phyloP scores from a whole-genome alignment of 2,329 filamentous ascomycete species.

The Aspergillus japonicus region DNA sequence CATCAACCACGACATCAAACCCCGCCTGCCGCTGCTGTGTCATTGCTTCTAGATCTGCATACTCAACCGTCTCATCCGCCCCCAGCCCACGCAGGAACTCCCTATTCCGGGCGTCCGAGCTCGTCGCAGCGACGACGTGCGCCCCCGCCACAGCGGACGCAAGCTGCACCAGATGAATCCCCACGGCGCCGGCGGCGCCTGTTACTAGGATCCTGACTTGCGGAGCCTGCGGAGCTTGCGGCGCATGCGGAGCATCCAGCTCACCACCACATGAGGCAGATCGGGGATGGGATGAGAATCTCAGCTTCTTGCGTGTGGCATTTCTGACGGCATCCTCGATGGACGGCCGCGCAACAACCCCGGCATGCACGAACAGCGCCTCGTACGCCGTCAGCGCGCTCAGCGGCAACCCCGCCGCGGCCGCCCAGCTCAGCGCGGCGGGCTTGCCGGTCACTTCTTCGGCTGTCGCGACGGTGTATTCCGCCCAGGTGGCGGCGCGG shows the following conservation, averaged over 20 bases:
- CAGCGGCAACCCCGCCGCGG: constrained; percentile 29
- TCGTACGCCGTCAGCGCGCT: constrained; percentile 33
- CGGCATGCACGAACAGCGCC: constrained; percentile 31
- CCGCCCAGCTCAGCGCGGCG: constrained; percentile 16
- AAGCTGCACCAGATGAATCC: constrained; percentile 40
- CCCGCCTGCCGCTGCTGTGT: not conserved
- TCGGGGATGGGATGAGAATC: too few relatives aligned
- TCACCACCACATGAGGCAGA: too few relatives aligned
- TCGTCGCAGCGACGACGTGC: constrained; percentile 36
- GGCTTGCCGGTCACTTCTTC: constrained; percentile 28
- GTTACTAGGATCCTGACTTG: constrained; percentile 35
- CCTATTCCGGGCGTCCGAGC: constrained; percentile 35
- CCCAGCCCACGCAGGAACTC: constrained; percentile 37
- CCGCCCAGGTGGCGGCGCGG: constrained; percentile 27
- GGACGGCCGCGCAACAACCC: constrained; percentile 1
- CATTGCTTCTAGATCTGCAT: constrained; percentile 18
- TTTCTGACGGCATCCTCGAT: not conserved
- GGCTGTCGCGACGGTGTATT: constrained; percentile 25
- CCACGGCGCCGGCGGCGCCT: constrained; percentile 39
- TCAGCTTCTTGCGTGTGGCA: not conserved
- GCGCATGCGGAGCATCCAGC: not conserved
- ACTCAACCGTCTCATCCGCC: constrained; percentile 42
- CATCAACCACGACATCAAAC: constrained; percentile 30
- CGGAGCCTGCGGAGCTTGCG: too few relatives aligned
- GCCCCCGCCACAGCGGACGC: constrained; percentile 29